Percentiles rank a stretch among this genome's conserved stretches.
phyloP scores from a whole-genome alignment of 371 early-diverging fungal species.

The Batkoa obscura region DNA sequence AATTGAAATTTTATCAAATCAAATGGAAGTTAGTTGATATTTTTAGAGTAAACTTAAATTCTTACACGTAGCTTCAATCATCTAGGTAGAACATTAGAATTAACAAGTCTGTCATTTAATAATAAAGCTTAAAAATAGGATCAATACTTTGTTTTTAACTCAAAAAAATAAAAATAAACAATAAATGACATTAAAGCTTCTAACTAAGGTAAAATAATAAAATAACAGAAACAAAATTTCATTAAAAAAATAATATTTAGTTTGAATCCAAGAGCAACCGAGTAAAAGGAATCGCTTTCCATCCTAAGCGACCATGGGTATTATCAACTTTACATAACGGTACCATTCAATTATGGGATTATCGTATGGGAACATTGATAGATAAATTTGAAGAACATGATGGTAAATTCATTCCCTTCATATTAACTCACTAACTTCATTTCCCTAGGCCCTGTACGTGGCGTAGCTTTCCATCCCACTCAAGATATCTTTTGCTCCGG shows the following conservation, averaged over 20 bases:
- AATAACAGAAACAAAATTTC: too few species aligned
- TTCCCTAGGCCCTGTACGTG: slow-evolving; percentile 88
- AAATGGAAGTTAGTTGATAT: too few species aligned
- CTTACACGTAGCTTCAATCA: too few species aligned
- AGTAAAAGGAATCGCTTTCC: slow-evolving; percentile 95
- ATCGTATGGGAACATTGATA: slow-evolving; percentile 91
- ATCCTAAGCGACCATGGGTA: slow-evolving; percentile 95
- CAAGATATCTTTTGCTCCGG: slow-evolving; percentile 97
- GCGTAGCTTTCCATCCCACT: slow-evolving; percentile 92
- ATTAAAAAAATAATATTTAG: slow-evolving; percentile 17
- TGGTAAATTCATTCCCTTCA: slow-evolving; percentile 31
- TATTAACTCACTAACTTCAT: not conserved
- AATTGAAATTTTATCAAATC: too few species aligned
- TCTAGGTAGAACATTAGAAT: too few species aligned
- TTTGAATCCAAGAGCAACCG: slow-evolving; percentile 97
- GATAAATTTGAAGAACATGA: slow-evolving; percentile 97
- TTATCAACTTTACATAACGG: slow-evolving; percentile 97
- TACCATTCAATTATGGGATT: slow-evolving; percentile 95
- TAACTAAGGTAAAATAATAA: too few species aligned
- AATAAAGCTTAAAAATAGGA: too few species aligned
- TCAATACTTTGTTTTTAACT: too few species aligned
- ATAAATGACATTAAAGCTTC: too few species aligned
- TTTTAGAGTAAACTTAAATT: too few species aligned
- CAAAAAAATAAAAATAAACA: too few species aligned
- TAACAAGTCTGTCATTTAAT: too few species aligned